Base-by-base conservation (phyloP, 2,329 filamentous ascomycete genomes). In the Alternaria sp. region DNA sequence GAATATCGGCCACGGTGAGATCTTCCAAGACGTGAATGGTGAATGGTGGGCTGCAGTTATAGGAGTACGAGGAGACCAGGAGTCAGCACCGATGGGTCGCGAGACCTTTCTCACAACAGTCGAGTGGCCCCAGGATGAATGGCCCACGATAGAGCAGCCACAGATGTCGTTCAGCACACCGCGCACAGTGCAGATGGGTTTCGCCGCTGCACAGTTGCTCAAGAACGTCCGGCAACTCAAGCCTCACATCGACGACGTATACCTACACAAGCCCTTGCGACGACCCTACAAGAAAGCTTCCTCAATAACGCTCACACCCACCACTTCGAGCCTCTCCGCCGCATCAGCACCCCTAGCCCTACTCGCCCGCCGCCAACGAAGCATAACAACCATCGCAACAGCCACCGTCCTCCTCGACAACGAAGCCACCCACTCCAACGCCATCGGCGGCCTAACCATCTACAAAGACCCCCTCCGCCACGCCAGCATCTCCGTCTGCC, bases 1-100 rank as follows among this genome's bases (percentile, higher is more conserved):
- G 66, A 85, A 85, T 2, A 83, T 87, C 0, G 87, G 87, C 0
- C 87, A 89, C 57, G 84, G 85, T 0, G 87, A 89, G 64, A 64
- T 88, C 3, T 88, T 89, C 63, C 82, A 86, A 51, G 87, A 88
- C 61, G 65, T 66, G 1, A 37, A 67, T 0, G 85, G 83, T 0
- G 82, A 84, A 28, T 88, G 87, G 87, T 87, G 85, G 86, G 83
- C 80, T 0, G 77, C 84, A 6, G 80, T 81, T 2, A 74, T 88
- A 1, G 78, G 82, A 0, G 84, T 83, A 50, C 49, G 21, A 20
- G 44, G 44, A n/a, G 64, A 51, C 14, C 63, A 64, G 53, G 21
- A 55, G n/a, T 44, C 25, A 15, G 53, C 41, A 18, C 63, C 63
- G 26, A 61, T 66, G 58, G 65, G 65, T 3, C 65, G 63, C 6